phyloP scores from a whole-genome alignment of 306 rosid genomes.

The Hippophae rhamnoides region DNA sequence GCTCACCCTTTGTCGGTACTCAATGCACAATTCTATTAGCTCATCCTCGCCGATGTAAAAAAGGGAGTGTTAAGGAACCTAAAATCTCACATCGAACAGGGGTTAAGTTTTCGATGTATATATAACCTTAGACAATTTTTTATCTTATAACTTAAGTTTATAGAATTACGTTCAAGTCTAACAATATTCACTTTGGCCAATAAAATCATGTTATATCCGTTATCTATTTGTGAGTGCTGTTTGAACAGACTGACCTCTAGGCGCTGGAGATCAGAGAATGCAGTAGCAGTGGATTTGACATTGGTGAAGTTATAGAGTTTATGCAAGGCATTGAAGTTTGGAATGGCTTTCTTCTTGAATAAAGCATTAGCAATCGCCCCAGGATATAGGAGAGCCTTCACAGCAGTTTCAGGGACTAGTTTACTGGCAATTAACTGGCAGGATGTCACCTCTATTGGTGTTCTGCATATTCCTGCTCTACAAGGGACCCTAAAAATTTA shows the following conservation, averaged over 20 bases:
- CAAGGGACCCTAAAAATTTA: conserved; percentile 43
- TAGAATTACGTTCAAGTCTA: too few species aligned
- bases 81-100: too few species aligned
- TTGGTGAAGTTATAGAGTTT: conserved; percentile 27
- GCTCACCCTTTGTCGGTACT: too few species aligned
- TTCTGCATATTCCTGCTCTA: conserved; percentile 44
- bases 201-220: neutral
- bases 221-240: neutral
- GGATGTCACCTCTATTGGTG: conserved; percentile 66
- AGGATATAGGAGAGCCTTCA: conserved; percentile 63
- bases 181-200: neutral
- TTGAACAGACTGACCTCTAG: conserved; percentile 49
- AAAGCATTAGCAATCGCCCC: conserved; percentile 58
- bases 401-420: conserved; percentile 34
- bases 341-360: conserved; percentile 23
- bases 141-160: too few species aligned
- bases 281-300: conserved; percentile 17
- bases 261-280: conserved; percentile 48
- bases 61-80: too few species aligned
- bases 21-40: too few species aligned
- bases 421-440: conserved; percentile 58
- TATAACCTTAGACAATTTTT: too few species aligned
- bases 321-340: conserved; percentile 32
- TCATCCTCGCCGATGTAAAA: too few species aligned
- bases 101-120: too few species aligned